Evolutionary conservation across 371 early-diverging fungal genomes (phyloP), one percentile per base, ranked within the genome.

Genomic region (Cokeromyces recurvatus): DNA sequence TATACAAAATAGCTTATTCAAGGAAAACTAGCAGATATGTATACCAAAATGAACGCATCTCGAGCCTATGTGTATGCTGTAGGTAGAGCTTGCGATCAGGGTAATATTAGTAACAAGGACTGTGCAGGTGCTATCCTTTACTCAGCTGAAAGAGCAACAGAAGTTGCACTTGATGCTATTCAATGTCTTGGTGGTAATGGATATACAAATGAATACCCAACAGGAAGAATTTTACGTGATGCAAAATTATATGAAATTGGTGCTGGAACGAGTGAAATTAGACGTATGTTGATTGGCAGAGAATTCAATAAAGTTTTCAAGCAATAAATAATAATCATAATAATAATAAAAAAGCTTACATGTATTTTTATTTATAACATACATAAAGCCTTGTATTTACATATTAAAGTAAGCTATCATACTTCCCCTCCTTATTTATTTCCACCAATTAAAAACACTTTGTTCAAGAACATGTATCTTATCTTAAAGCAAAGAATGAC

Each of bases 161-260:
- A 94, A 68, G 85, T 87, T 11, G 95, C 95, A 0, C 68, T 97
- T 23, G 94, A 93, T 71, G 95, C 94, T 20, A 97, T 97, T 51
- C 97, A 97, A 68, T 91, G 91, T 51, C 67, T 96, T 36, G 90
- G 94, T 24, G 97, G 96, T 15, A 96, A 94, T 66, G 98, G 98
- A 0, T 97, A 92, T 61, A 95, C 93, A 53, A 95, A 93, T 56
- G 98, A 97, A 38, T 95, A 84, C 64, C 87, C 89, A 3, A 86
- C 92, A 2, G 95, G 95, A n/a, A 83, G 98, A 24, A 77, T 96
- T 39, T 66, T 97, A 47, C 81, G 98, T 31, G 98, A 97, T 65
- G 95, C 96, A 21, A 97, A 96, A 71, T 76, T 97, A 12, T 97
- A 97, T 64, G 98, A 97, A 70, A 97, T 97, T 66, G 97, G 97